Conservation (phyloP, 805 yeast species). For the Sugiyamaella qingdaonensis region DNA sequence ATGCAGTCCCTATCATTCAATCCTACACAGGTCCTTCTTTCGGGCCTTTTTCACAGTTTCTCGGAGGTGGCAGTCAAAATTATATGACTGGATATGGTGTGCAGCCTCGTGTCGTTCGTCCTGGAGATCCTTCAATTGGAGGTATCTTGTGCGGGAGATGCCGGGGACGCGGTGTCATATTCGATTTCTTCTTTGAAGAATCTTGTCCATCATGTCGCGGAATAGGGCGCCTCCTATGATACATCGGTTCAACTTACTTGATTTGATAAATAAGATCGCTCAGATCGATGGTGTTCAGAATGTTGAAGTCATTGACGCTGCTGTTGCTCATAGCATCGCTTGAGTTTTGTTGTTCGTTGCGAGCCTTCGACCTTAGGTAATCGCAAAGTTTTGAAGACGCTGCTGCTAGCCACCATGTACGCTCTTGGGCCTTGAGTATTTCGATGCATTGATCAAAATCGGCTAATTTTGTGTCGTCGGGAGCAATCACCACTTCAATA, state of each 20-base stretch:
- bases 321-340: background rate
- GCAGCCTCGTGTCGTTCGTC: conserved; percentile 47
- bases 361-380: background rate
- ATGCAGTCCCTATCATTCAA: conserved; percentile 19
- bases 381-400: background rate
- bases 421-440: background rate
- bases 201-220: conserved; percentile 64
- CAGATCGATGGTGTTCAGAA: background rate
- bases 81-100: conserved; percentile 27
- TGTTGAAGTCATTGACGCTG: background rate
- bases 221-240: conserved; percentile 47
- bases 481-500: background rate
- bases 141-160: conserved; percentile 72
- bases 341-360: background rate
- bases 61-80: conserved; percentile 1
- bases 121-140: conserved; percentile 78
- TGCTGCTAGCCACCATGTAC: conserved; percentile 5
- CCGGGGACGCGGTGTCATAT: conserved; percentile 56
- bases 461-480: background rate
- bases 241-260: background rate
- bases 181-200: conserved; percentile 56
- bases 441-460: background rate
- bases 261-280: background rate
- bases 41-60: conserved; percentile 21
- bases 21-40: conserved; percentile 15